Evolutionary conservation across 768 basidiomycete species (phyloP).

Genomic region (Ramaria rubella): DNA sequence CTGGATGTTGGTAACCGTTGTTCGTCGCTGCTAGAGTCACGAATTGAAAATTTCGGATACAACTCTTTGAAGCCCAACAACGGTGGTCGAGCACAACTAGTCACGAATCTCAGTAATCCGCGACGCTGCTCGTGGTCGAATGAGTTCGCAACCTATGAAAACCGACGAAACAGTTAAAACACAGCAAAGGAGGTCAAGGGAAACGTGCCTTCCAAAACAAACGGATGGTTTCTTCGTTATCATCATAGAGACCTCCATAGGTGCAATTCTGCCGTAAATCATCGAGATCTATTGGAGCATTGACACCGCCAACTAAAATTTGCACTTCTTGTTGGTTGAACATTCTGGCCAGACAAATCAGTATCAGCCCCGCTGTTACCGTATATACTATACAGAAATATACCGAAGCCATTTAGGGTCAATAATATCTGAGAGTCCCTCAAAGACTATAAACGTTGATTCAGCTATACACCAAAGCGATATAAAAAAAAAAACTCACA

Average conservation of each 20-base stretch:
- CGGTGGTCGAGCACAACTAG: slow-evolving; percentile 86
- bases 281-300: slow-evolving; percentile 75
- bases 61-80: slow-evolving; percentile 87
- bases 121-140: slow-evolving; percentile 79
- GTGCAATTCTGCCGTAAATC: slow-evolving; percentile 73
- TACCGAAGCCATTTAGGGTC: slow-evolving; percentile 83
- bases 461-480: slow-evolving; percentile 21
- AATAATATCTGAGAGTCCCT: slow-evolving; percentile 88
- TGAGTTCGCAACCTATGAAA: slow-evolving; percentile 57
- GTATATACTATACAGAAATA: slow-evolving; percentile 9
- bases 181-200: slow-evolving; percentile 5
- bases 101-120: slow-evolving; percentile 81
- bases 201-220: slow-evolving; percentile 77
- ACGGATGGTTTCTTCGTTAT: slow-evolving; percentile 61
- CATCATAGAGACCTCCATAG: slow-evolving; percentile 76
- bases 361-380: background rate
- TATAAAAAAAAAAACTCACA: slow-evolving; percentile 21
- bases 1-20: slow-evolving; percentile 67
- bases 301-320: slow-evolving; percentile 83
- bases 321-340: slow-evolving; percentile 97
- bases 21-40: slow-evolving; percentile 71
- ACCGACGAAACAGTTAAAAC: background rate
- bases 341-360: slow-evolving; percentile 51
- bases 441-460: slow-evolving; percentile 52
- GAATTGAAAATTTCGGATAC: slow-evolving; percentile 81